A percentile compares a stretch with the other conserved stretches of the same genome.
phyloP scores from a whole-genome alignment of 257 asterid species.

The Fraxinus anomala region DNA sequence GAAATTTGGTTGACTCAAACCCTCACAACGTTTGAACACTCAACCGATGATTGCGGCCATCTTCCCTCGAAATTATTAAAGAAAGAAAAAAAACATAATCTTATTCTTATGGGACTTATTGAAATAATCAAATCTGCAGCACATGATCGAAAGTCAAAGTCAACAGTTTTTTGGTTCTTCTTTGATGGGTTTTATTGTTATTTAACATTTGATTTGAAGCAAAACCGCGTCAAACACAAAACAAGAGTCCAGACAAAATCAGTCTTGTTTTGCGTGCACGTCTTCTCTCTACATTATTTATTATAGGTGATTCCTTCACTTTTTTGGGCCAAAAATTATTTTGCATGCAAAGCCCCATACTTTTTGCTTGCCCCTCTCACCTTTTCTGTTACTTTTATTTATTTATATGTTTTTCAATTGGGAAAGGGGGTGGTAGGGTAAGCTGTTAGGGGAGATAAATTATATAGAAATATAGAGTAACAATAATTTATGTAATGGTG shows the following conservation, averaged over 20 bases:
- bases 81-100: slow-evolving; percentile 7
- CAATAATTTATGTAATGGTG: too few species aligned
- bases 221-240: slow-evolving; percentile 25
- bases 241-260: slow-evolving; percentile 38
- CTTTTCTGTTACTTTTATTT: slow-evolving; percentile 11
- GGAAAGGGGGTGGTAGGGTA: background rate
- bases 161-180: background rate
- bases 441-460: too few species aligned
- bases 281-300: slow-evolving; percentile 18
- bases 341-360: background rate
- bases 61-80: slow-evolving; percentile 3
- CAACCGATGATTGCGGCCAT: slow-evolving; percentile 6
- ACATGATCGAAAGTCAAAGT: background rate
- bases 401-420: slow-evolving; percentile 8
- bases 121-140: background rate
- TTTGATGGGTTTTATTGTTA: background rate
- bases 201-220: background rate
- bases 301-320: background rate
- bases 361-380: background rate
- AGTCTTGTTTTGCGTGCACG: slow-evolving; percentile 51
- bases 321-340: slow-evolving; percentile 8
- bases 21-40: background rate
- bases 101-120: slow-evolving; percentile 4
- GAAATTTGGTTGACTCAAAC: background rate
- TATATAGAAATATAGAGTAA: too few species aligned